A percentile compares a stretch with the other conserved stretches of the same genome.
Evolutionary conservation across 1,139 yeast species (phyloP).

Genomic region (Taphrina wiesneri): DNA sequence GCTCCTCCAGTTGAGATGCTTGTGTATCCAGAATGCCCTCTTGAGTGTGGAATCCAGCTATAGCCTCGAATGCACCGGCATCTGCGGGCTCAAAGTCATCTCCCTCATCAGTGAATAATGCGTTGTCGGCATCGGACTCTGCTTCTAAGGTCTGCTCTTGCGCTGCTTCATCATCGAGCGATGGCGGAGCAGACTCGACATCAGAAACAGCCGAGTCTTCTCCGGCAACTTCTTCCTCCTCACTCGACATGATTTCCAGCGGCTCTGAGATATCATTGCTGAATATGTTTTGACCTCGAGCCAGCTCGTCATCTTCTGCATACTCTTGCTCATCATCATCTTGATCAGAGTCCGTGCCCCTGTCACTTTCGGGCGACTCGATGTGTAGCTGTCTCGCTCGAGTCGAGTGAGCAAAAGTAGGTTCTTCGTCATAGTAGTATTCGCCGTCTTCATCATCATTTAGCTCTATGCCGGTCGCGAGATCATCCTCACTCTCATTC

Average conservation of each 20-base stretch:
- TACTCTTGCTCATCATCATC: neutral
- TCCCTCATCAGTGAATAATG: neutral
- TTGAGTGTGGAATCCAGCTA: neutral
- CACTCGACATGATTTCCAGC: neutral
- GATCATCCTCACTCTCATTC: neutral
- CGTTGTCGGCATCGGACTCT: neutral
- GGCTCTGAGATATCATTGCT: neutral
- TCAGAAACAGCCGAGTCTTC: neutral
- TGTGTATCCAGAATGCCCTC: neutral
- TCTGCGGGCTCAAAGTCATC: neutral
- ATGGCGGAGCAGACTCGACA: neutral
- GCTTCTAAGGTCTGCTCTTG: neutral
- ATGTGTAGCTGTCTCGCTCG: neutral
- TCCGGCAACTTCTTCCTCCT: constrained; percentile 7
- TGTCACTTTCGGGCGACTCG: neutral
- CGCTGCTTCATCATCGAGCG: neutral
- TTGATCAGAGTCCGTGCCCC: neutral
- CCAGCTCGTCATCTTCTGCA: neutral
- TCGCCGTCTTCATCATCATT: neutral
- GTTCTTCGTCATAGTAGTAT: neutral
- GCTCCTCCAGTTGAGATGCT: neutral
- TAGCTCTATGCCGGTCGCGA: neutral
- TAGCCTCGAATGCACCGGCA: neutral
- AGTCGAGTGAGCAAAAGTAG: neutral
- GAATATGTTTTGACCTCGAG: neutral